These are phyloP conservation scores for Nigrograna mackinnonii DNA, from an alignment of 2,329 filamentous ascomycete genomes.

Conservation along the genomic window DNA sequence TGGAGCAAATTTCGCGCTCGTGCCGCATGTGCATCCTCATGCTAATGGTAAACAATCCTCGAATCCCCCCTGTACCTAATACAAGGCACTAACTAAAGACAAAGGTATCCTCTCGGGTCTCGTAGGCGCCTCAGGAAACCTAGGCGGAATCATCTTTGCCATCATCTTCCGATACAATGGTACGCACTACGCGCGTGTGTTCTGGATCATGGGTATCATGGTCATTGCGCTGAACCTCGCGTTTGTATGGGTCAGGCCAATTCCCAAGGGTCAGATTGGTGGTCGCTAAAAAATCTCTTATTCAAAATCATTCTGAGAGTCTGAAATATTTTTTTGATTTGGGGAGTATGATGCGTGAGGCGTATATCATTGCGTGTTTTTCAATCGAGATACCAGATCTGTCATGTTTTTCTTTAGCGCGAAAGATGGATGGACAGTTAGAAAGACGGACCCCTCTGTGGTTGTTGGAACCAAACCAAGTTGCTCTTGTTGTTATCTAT, in stretches of 20 bases:
- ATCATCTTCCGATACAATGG: conserved; percentile 79
- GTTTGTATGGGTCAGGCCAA: conserved; percentile 65
- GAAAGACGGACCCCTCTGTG: too few species aligned
- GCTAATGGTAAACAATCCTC: conserved; percentile 67
- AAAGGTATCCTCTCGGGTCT: conserved; percentile 70
- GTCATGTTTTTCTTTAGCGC: too few species aligned
- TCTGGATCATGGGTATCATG: conserved; percentile 84
- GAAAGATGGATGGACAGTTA: too few species aligned
- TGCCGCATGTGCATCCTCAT: conserved; percentile 82
- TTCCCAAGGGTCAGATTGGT: conserved; percentile 58
- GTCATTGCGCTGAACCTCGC: conserved; percentile 70
- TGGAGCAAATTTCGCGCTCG: conserved; percentile 82
- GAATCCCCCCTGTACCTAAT: not conserved
- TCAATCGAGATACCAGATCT: too few species aligned
- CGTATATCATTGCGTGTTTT: too few species aligned
- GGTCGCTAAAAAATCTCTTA: conserved; percentile 44
- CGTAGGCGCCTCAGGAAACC: conserved; percentile 78
- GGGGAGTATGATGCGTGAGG: too few species aligned
- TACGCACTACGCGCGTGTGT: conserved; percentile 67
- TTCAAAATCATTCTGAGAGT: not conserved
- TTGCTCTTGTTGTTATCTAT: too few species aligned
- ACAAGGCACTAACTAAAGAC: conserved; percentile 13
- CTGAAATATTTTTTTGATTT: too few species aligned
- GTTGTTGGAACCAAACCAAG: too few species aligned
- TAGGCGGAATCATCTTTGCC: conserved; percentile 84